A percentile compares a stretch with the other conserved stretches of the same genome.
Conservation (phyloP, 2,329 filamentous ascomycete genomes). For the Blumeriella jaapii region DNA sequence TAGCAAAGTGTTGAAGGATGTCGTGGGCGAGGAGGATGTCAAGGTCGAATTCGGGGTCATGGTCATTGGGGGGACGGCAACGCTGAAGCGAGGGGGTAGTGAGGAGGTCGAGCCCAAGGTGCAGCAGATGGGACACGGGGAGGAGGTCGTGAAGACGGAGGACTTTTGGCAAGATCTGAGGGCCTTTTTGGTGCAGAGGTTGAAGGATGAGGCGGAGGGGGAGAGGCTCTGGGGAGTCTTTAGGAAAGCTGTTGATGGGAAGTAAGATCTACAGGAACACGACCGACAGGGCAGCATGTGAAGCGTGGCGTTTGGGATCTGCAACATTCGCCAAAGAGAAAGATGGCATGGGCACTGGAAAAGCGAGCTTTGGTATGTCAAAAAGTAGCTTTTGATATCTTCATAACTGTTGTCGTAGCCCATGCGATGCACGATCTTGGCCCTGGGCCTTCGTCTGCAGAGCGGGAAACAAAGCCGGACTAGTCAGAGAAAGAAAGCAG, state of each 20-base stretch:
- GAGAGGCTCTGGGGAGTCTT: slow-evolving; percentile 57
- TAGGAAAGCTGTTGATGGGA: slow-evolving; percentile 41
- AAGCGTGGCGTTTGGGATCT: slow-evolving; percentile 19
- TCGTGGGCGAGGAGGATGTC: slow-evolving; percentile 44
- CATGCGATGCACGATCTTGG: slow-evolving; percentile 4
- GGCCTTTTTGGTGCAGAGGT: slow-evolving; percentile 66
- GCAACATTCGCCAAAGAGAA: no score
- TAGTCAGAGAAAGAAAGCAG: neutral
- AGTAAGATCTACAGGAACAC: slow-evolving; percentile 3
- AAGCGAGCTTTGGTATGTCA: slow-evolving; percentile 4
- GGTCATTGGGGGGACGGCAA: slow-evolving; percentile 63
- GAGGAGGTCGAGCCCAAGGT: slow-evolving; percentile 28
- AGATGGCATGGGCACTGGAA: no score
- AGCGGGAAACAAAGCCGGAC: slow-evolving; percentile 8
- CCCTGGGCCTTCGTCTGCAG: slow-evolving; percentile 3
- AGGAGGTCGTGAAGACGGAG: slow-evolving; percentile 51
- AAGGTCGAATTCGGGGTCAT: slow-evolving; percentile 74
- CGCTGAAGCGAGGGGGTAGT: slow-evolving; percentile 31
- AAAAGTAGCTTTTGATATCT: slow-evolving; percentile 19
- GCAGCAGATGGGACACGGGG: slow-evolving; percentile 43
- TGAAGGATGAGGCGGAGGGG: slow-evolving; percentile 59
- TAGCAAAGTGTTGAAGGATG: slow-evolving; percentile 64
- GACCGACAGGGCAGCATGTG: slow-evolving; percentile 5
- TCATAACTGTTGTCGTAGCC: slow-evolving; percentile 12
- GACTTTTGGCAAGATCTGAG: slow-evolving; percentile 82